Evolutionary conservation across 169 alveolate species (phyloP).

Genomic region (Eimeria acervulina): DNA sequence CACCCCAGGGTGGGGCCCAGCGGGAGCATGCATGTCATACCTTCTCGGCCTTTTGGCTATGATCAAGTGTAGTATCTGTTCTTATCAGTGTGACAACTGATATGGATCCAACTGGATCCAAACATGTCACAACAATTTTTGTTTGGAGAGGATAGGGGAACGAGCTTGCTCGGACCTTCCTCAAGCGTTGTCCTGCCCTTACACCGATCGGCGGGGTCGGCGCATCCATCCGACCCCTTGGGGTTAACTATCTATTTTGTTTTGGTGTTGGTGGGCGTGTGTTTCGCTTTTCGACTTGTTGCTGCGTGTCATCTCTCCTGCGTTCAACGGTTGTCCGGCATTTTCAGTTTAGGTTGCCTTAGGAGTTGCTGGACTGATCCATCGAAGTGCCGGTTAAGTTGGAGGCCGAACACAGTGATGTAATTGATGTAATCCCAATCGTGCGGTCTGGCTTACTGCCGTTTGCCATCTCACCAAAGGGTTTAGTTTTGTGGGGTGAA

Average conservation of each 20-base stretch:
- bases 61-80: constrained; percentile 98
- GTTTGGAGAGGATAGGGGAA: constrained; percentile 80
- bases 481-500: no score
- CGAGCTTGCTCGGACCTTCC: constrained; percentile 85
- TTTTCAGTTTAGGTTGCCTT: not conserved
- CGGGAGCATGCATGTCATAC: constrained; percentile 86
- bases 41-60: constrained; percentile 98
- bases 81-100: constrained; percentile 98
- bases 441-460: no score
- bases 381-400: no score
- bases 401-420: no score
- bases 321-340: no score
- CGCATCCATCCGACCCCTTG: constrained; percentile 84
- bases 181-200: constrained; percentile 84
- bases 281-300: no score
- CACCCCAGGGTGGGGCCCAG: constrained; percentile 7
- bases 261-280: not conserved
- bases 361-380: no score
- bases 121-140: constrained; percentile 85
- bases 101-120: constrained; percentile 90
- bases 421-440: no score
- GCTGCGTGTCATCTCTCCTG: no score
- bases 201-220: constrained; percentile 82
- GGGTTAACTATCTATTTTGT: constrained; percentile 68
- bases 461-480: no score